Conservation (phyloP, 768 basidiomycete genomes). For the Udeniomyces megalosporus region DNA sequence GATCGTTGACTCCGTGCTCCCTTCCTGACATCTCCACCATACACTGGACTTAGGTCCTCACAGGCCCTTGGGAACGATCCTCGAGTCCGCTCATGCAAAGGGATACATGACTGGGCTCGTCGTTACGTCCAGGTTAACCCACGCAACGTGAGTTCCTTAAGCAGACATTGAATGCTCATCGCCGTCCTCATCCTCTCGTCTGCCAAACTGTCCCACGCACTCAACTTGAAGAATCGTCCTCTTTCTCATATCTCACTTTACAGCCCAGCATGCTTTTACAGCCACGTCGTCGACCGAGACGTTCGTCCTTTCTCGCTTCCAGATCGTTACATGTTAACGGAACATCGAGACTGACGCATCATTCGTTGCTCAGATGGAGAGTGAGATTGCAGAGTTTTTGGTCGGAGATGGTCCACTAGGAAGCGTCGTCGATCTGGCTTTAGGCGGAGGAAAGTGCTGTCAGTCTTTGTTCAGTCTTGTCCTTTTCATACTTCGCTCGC, state of each 20-base stretch:
- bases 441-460: slow-evolving; percentile 20
- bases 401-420: slow-evolving; percentile 20
- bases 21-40: neutral
- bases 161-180: slow-evolving; percentile 19
- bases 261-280: slow-evolving; percentile 24
- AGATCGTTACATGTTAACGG: neutral
- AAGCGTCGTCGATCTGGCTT: slow-evolving; percentile 20
- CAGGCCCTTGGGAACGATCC: slow-evolving; percentile 21
- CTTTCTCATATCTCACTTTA: too few relatives aligned
- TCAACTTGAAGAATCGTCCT: too few relatives aligned
- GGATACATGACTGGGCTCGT: slow-evolving; percentile 22
- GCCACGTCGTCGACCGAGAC: slow-evolving; percentile 23
- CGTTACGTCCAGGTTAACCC: slow-evolving; percentile 8
- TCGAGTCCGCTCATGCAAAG: slow-evolving; percentile 22
- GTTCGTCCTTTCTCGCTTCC: too few relatives aligned
- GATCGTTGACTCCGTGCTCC: too few relatives aligned
- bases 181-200: too few relatives aligned
- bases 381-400: slow-evolving; percentile 19
- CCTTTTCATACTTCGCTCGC: too few relatives aligned
- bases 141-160: neutral
- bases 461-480: neutral
- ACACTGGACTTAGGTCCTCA: neutral
- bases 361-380: too few relatives aligned
- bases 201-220: too few relatives aligned
- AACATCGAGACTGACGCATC: too few relatives aligned